Evolutionary conservation across 148 eudicot genomes (phyloP).

Genomic region (Beta vulgaris): DNA sequence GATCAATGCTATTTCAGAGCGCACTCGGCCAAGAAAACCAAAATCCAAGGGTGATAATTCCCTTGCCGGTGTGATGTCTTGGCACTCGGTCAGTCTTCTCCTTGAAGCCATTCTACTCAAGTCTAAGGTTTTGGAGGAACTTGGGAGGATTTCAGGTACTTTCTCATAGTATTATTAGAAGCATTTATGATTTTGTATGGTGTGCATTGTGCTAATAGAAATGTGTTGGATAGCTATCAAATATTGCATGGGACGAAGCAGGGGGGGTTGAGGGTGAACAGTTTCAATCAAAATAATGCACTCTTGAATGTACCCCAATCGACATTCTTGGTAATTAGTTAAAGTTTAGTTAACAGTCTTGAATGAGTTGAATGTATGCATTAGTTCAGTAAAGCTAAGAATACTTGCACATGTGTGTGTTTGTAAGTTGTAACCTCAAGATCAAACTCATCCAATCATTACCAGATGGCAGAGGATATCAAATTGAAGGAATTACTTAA

Average conservation of each 20-base stretch:
- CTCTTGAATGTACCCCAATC: background rate
- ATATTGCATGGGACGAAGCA: background rate
- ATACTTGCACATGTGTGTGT: background rate
- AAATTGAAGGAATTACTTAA: too few relatives aligned
- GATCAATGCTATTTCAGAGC: constrained; percentile 61
- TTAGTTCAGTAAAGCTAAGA: background rate
- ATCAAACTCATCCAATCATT: background rate
- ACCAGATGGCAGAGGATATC: background rate
- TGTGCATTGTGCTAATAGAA: background rate
- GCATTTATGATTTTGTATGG: background rate
- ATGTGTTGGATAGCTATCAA: background rate
- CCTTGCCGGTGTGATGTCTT: constrained; percentile 67
- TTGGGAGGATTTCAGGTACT: constrained; percentile 70
- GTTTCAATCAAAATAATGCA: background rate
- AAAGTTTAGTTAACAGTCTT: background rate
- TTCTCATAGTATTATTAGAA: background rate
- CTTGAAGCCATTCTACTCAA: constrained; percentile 87
- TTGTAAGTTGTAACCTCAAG: background rate
- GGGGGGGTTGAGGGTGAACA: background rate
- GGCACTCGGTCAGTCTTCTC: constrained; percentile 89
- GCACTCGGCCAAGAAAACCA: constrained; percentile 45
- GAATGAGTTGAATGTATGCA: background rate
- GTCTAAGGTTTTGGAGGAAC: constrained; percentile 70
- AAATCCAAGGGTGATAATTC: constrained; percentile 48
- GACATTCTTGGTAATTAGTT: background rate